These are phyloP conservation scores for Forsythia suspensa DNA, from an alignment of 257 asterid genomes.

Conservation along the genomic window DNA sequence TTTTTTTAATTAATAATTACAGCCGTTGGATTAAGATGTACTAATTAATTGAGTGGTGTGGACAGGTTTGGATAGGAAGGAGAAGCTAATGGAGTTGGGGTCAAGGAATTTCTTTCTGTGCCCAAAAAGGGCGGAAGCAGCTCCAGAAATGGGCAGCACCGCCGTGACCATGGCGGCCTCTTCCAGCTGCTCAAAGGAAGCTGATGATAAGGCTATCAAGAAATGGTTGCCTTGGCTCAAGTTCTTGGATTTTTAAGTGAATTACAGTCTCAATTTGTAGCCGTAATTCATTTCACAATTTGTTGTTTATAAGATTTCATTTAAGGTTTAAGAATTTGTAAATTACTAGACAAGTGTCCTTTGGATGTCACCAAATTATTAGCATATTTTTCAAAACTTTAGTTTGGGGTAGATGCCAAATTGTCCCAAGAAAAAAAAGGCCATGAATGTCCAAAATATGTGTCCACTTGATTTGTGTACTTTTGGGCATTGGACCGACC, in stretches of 20 bases:
- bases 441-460: background rate
- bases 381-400: background rate
- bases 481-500: background rate
- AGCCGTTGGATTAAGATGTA: background rate
- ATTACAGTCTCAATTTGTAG: background rate
- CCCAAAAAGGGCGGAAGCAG: background rate
- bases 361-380: background rate
- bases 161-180: constrained; percentile 14
- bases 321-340: background rate
- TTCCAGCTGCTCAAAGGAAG: constrained; percentile 39
- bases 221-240: constrained; percentile 36
- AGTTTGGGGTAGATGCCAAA: background rate
- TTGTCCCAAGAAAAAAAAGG: background rate
- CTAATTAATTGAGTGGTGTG: background rate
- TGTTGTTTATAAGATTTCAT: background rate
- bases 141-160: constrained; percentile 8
- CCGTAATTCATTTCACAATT: background rate
- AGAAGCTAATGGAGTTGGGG: constrained; percentile 43
- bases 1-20: background rate
- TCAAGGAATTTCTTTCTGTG: constrained; percentile 52
- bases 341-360: background rate
- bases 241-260: constrained; percentile 45
- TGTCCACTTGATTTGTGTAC: background rate
- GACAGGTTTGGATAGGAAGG: constrained; percentile 41
- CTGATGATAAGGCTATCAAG: constrained; percentile 24